A percentile compares a stretch with the other conserved stretches of the same genome.
Conservation (phyloP, 2,329 filamentous ascomycete genomes). For the Mycosphaerelloides madeirae region DNA sequence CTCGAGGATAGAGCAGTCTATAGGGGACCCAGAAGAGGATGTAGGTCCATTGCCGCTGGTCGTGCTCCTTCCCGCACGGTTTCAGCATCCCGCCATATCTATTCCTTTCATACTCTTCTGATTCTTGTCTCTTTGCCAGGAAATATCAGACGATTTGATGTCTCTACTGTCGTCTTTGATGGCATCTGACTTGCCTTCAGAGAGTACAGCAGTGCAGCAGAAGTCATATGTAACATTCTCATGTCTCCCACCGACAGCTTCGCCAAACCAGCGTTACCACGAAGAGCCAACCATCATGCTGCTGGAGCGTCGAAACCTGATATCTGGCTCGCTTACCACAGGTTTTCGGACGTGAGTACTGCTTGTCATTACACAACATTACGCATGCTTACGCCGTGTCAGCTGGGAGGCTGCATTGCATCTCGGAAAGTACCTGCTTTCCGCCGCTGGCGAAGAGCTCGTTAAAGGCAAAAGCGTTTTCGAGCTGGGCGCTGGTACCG, state of each 20-base stretch:
- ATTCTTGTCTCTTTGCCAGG: conserved; percentile 49
- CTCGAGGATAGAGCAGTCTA: conserved; percentile 64
- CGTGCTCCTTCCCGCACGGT: conserved; percentile 22
- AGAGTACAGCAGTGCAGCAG: conserved; percentile 62
- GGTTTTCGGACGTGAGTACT: conserved; percentile 58
- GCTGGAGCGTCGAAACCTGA: conserved; percentile 63
- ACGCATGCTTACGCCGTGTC: too few species aligned
- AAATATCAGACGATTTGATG: conserved; percentile 78
- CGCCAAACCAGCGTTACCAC: conserved; percentile 11
- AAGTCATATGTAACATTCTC: conserved; percentile 72
- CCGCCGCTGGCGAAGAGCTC: conserved; percentile 41
- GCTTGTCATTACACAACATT: too few species aligned
- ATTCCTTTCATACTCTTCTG: conserved; percentile 19
- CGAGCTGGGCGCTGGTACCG: conserved; percentile 72
- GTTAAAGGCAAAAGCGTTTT: conserved; percentile 57
- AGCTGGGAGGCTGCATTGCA: conserved; percentile 73
- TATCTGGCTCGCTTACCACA: conserved; percentile 68
- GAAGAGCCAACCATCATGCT: conserved; percentile 50
- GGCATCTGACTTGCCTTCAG: conserved; percentile 57
- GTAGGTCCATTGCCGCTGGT: conserved; percentile 57
- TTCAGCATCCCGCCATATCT: conserved; percentile 10
- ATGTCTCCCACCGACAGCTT: conserved; percentile 28
- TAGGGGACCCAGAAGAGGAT: conserved; percentile 79
- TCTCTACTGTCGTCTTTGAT: conserved; percentile 62
- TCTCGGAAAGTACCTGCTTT: conserved; percentile 63